Conservation (phyloP, 495 filamentous ascomycete species). For the Trichoderma gamsii region DNA sequence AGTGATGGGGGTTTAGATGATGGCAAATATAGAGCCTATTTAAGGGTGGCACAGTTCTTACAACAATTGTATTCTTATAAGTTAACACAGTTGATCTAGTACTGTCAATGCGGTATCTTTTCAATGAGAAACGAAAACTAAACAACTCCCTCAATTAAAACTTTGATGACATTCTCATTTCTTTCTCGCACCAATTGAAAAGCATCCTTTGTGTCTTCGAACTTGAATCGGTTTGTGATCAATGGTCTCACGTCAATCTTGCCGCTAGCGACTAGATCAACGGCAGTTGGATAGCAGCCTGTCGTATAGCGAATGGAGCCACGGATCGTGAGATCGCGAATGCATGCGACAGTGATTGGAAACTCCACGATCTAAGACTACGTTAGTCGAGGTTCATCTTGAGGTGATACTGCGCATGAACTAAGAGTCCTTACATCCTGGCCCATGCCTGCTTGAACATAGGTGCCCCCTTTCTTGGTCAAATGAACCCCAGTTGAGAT, state of each 20-base stretch:
- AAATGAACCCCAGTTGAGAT: conserved; percentile 50
- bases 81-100: too few species aligned
- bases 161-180: conserved; percentile 26
- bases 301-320: conserved; percentile 51
- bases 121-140: not conserved
- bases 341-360: conserved; percentile 51
- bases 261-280: conserved; percentile 45
- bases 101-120: not conserved
- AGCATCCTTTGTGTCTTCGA: conserved; percentile 48
- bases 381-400: not conserved
- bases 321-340: conserved; percentile 47
- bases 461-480: conserved; percentile 48
- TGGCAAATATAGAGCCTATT: too few species aligned
- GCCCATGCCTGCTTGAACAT: conserved; percentile 57
- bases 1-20: too few species aligned
- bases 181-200: conserved; percentile 33
- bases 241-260: conserved; percentile 46
- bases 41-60: too few species aligned
- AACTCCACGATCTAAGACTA: not conserved
- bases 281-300: conserved; percentile 50
- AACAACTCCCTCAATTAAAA: conserved; percentile 28
- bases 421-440: conserved; percentile 46
- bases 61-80: too few species aligned
- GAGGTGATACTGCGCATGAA: not conserved
- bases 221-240: conserved; percentile 48